Evolutionary conservation across 495 filamentous ascomycete genomes (phyloP).

Genomic region (Aspergillus mulundensis): DNA sequence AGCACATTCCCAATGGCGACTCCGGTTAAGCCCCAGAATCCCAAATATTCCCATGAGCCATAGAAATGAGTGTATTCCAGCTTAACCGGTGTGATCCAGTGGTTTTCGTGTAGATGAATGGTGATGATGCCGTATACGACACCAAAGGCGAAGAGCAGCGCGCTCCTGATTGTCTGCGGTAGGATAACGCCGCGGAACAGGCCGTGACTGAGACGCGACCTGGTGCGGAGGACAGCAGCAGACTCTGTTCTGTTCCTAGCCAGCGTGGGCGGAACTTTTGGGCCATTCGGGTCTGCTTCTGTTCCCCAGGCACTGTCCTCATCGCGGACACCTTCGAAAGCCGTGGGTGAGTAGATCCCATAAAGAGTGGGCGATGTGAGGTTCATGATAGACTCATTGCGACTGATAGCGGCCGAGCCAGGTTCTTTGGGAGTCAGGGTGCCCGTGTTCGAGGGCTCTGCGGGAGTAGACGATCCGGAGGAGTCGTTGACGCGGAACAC

Average conservation of each 20-base stretch:
- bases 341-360: slow-evolving; percentile 80
- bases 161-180: slow-evolving; percentile 48
- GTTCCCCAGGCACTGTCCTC: slow-evolving; percentile 65
- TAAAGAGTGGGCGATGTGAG: slow-evolving; percentile 84
- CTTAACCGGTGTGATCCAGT: slow-evolving; percentile 60
- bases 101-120: slow-evolving; percentile 72
- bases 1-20: slow-evolving; percentile 71
- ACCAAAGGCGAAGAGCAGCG: slow-evolving; percentile 75
- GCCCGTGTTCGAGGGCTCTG: slow-evolving; percentile 33
- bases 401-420: slow-evolving; percentile 41
- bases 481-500: slow-evolving; percentile 64
- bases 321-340: slow-evolving; percentile 47
- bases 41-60: slow-evolving; percentile 64
- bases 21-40: slow-evolving; percentile 77
- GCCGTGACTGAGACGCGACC: slow-evolving; percentile 39
- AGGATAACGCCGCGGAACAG: slow-evolving; percentile 43
- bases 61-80: slow-evolving; percentile 53
- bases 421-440: slow-evolving; percentile 30
- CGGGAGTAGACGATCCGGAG: slow-evolving; percentile 45
- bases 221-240: slow-evolving; percentile 30
- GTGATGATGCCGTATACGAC: slow-evolving; percentile 81
- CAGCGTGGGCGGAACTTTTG: slow-evolving; percentile 18
- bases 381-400: slow-evolving; percentile 76
- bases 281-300: slow-evolving; percentile 51
- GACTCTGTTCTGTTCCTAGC: slow-evolving; percentile 23